Evolutionary conservation across 257 asterid genomes (phyloP).

Genomic region (Capsicum chinense): DNA sequence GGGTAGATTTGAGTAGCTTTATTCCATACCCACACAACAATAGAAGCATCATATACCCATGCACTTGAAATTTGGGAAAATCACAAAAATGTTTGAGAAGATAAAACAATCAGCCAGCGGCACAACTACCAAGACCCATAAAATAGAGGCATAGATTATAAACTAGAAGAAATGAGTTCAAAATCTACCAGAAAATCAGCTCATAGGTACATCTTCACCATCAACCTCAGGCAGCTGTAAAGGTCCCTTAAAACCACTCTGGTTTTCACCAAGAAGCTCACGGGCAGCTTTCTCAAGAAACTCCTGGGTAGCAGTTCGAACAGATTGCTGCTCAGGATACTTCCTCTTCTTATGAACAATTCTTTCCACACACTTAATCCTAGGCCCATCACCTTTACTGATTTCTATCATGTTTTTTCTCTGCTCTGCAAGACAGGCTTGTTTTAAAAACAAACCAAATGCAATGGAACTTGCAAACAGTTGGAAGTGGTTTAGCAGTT

Average conservation of each 20-base stretch:
- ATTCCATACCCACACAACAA: background rate
- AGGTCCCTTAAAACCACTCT: constrained; percentile 83
- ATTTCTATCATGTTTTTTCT: constrained; percentile 81
- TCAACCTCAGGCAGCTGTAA: constrained; percentile 57
- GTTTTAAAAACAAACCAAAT: constrained; percentile 20
- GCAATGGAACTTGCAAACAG: background rate
- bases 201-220: constrained; percentile 66
- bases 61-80: background rate
- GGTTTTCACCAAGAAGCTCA: constrained; percentile 84
- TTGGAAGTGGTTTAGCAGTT: constrained; percentile 35
- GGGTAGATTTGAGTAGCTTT: constrained; percentile 4
- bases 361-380: constrained; percentile 55
- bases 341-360: constrained; percentile 75
- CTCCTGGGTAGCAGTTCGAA: constrained; percentile 82
- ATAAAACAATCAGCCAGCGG: background rate
- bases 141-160: background rate
- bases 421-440: constrained; percentile 73
- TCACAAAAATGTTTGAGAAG: background rate
- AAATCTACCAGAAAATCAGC: constrained; percentile 69
- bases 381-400: constrained; percentile 59
- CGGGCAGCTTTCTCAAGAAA: constrained; percentile 95
- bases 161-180: constrained; percentile 20
- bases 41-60: background rate
- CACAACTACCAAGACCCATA: background rate
- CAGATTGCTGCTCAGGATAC: constrained; percentile 70